A percentile compares a stretch with the other conserved stretches of the same genome.
phyloP scores from a whole-genome alignment of 1,284 basidiomycete species.

The Takashimella tepidaria region DNA sequence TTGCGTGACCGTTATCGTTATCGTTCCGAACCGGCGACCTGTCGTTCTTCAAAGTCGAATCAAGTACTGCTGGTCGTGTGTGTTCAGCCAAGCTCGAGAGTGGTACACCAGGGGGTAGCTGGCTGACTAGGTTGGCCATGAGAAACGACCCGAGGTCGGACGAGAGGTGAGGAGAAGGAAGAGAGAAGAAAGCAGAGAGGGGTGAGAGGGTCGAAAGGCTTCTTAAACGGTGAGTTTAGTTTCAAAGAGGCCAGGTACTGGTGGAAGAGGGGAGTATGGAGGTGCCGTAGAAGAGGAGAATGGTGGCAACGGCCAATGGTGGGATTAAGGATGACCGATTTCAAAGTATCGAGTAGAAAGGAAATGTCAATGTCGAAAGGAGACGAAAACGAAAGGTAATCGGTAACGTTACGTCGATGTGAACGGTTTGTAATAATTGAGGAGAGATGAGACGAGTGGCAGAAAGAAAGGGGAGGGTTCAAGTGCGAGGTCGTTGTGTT shows the following conservation, averaged over 20 bases:
- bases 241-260: neutral
- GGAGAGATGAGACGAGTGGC: neutral
- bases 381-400: neutral
- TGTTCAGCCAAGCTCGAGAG: neutral
- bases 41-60: neutral
- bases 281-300: neutral
- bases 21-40: neutral
- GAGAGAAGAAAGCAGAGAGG: no score
- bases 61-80: neutral
- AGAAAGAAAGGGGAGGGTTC: neutral
- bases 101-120: neutral
- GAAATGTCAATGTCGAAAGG: neutral
- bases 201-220: neutral
- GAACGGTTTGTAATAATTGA: neutral
- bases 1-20: neutral
- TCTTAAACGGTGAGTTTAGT: neutral
- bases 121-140: neutral
- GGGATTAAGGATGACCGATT: neutral
- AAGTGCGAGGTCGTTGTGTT: no score
- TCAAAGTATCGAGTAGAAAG: neutral
- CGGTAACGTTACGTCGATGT: neutral
- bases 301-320: neutral
- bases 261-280: neutral
- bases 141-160: neutral
- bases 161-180: no score